phyloP scores from a whole-genome alignment of 176 grass and related monocot species.

The Coix lacrymajobi region DNA sequence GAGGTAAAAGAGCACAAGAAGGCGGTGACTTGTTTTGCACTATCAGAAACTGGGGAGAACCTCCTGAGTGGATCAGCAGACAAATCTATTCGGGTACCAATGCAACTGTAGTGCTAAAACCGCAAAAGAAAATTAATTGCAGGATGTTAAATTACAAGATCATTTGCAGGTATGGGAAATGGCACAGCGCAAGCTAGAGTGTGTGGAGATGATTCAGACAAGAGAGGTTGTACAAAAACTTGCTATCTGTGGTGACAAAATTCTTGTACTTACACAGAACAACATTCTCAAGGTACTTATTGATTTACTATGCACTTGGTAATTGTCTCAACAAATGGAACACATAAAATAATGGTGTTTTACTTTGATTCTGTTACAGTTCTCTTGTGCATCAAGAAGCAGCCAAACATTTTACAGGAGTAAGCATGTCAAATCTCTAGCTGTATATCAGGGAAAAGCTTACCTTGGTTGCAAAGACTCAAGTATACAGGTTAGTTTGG shows the following conservation, averaged over 20 bases:
- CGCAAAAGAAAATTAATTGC: not conserved
- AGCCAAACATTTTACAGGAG: conserved; percentile 73
- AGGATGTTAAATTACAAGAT: not conserved
- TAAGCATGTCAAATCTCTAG: conserved; percentile 75
- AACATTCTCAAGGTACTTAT: conserved; percentile 59
- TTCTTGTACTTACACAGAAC: conserved; percentile 65
- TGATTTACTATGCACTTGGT: not conserved
- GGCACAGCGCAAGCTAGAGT: conserved; percentile 72
- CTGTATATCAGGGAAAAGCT: conserved; percentile 67
- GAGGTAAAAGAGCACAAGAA: conserved; percentile 87
- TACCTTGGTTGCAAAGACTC: conserved; percentile 85
- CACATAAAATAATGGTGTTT: not conserved
- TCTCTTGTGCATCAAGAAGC: conserved; percentile 72
- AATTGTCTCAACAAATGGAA: not conserved
- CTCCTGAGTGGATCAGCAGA: conserved; percentile 85
- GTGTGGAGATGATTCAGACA: conserved; percentile 77
- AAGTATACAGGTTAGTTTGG: conserved; percentile 82
- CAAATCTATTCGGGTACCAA: conserved; percentile 84
- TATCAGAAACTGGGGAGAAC: conserved; percentile 73
- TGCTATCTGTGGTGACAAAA: conserved; percentile 54
- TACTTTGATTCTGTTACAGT: conserved; percentile 46
- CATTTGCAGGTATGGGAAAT: conserved; percentile 86
- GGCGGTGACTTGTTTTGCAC: conserved; percentile 69
- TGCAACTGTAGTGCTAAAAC: not conserved
- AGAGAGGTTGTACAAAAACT: conserved; percentile 78